Evolutionary conservation across 2,329 filamentous ascomycete species (phyloP).

Genomic region (Zymoseptoria passerinii): DNA sequence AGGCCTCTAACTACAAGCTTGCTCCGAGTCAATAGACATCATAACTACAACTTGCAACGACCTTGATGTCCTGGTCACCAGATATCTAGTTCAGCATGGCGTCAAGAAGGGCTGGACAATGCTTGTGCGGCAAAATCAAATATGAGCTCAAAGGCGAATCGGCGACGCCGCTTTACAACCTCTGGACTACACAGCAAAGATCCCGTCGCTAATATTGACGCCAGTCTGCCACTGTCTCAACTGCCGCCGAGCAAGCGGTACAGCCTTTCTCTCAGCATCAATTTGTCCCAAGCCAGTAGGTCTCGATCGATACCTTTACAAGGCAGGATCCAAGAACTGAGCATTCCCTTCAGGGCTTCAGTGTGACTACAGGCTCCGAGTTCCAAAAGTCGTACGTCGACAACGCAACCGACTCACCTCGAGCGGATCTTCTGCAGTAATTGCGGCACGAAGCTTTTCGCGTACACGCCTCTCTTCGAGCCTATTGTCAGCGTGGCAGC

Average conservation of each 20-base stretch:
- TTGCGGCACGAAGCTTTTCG: slow-evolving; percentile 29
- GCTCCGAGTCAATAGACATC: neutral
- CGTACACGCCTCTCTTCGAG: slow-evolving; percentile 14
- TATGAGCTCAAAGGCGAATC: slow-evolving; percentile 39
- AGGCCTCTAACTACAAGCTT: neutral
- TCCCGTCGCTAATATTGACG: neutral
- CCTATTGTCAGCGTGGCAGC: slow-evolving; percentile 19
- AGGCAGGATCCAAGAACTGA: neutral
- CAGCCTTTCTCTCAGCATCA: slow-evolving; percentile 14
- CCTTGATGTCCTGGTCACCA: neutral
- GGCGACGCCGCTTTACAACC: slow-evolving; percentile 30
- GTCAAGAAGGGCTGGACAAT: slow-evolving; percentile 27
- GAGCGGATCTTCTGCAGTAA: slow-evolving; percentile 36
- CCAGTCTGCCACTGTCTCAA: slow-evolving; percentile 41
- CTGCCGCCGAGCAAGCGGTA: slow-evolving; percentile 35
- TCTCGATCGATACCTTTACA: neutral
- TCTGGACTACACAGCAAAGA: too few relatives aligned
- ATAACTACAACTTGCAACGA: neutral
- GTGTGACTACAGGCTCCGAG: slow-evolving; percentile 34
- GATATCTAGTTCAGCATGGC: slow-evolving; percentile 8
- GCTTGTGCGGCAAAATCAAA: slow-evolving; percentile 37
- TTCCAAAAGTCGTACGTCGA: slow-evolving; percentile 37
- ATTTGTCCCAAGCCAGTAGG: slow-evolving; percentile 29
- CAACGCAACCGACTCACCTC: slow-evolving; percentile 34
- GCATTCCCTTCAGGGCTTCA: slow-evolving; percentile 29